phyloP scores from a whole-genome alignment of 176 grass and related monocot genomes.

The Phyllostachys edulis region DNA sequence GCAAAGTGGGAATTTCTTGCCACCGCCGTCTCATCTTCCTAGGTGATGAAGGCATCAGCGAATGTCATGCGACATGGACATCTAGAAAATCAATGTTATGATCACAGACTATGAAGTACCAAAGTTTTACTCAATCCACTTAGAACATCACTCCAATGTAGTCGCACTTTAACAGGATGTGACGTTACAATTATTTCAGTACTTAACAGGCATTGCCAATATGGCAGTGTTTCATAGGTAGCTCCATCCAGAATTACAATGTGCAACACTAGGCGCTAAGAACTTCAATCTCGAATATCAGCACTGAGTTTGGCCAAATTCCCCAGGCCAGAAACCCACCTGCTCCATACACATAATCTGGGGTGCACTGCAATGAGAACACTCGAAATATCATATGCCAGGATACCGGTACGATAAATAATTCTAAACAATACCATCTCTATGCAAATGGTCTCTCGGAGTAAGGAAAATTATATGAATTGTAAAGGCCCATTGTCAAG shows the following conservation, averaged over 20 bases:
- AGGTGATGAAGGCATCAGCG: too few species aligned
- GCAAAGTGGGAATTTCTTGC: too few species aligned
- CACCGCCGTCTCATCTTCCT: too few species aligned
- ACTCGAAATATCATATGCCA: conserved; percentile 1
- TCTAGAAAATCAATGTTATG: not conserved
- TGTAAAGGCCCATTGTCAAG: not conserved
- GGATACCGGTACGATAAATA: not conserved
- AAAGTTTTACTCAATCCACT: conserved; percentile 8
- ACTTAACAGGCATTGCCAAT: not conserved
- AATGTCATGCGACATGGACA: too few species aligned
- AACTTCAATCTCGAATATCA: conserved; percentile 94
- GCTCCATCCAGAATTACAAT: conserved; percentile 15
- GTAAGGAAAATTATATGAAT: not conserved
- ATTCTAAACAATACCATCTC: not conserved
- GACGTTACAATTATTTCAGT: conserved; percentile 34
- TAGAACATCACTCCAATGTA: not conserved
- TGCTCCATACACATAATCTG: conserved; percentile 89
- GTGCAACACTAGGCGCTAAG: conserved; percentile 43
- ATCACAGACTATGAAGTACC: not conserved
- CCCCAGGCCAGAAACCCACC: conserved; percentile 71
- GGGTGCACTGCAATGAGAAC: conserved; percentile 66
- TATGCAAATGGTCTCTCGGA: not conserved
- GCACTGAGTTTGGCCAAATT: conserved; percentile 67
- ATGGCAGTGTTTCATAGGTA: not conserved
- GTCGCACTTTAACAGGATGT: not conserved